Evolutionary conservation across 2,329 filamentous ascomycete species (phyloP), one percentile per base, ranked within the genome.

Genomic region (Rhexocercosporidium sp.): DNA sequence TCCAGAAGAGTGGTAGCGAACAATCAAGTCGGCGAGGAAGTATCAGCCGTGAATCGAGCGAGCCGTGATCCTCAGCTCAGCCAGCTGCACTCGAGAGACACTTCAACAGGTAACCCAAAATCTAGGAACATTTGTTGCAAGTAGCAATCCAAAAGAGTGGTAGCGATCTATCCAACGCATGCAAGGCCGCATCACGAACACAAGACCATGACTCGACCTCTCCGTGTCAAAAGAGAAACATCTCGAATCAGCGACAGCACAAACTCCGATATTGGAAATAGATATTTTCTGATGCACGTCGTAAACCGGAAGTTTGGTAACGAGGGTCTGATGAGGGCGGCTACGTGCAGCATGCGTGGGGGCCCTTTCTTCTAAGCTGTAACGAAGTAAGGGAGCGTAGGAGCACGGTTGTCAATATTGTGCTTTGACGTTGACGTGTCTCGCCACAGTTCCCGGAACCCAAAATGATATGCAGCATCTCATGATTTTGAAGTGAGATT

Each of bases 91-190:
- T 31, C 20, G n/a, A 54, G n/a, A 37, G 8, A 34, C 31, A 54
- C 14, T 34, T 56, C n/a, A 9, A 22, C 53, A 37, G 29, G 16
- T 5, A 56, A 37, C 9, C 8, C 8, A 8, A 14, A 14, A 37
- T 5, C 6, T 20, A 39, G 20, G 25, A 14, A 29, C 29, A 59
- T 65, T 68, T 70, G 68, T 70, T 70, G 64, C 66, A 69, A 31
- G 27, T 70, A 66, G 66, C 59, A 63, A 27, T 7, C 34, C 31
- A 53, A 54, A 70, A 68, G 18, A 66, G 61, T 69, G 66, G 64
- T 64, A 47, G 51, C 66, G 66, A 70, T 51, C 20, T 62, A 12
- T 22, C 18, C n/a, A 46, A 11, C 34, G 57, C 18, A 46, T 60
- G 57, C 57, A 60, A 31, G 54, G 25, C 54, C 11, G 31, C 54